Evolutionary conservation across 345 rosid species (phyloP), one percentile per base, ranked within the genome.

Genomic region (Citrus mangshanensis): DNA sequence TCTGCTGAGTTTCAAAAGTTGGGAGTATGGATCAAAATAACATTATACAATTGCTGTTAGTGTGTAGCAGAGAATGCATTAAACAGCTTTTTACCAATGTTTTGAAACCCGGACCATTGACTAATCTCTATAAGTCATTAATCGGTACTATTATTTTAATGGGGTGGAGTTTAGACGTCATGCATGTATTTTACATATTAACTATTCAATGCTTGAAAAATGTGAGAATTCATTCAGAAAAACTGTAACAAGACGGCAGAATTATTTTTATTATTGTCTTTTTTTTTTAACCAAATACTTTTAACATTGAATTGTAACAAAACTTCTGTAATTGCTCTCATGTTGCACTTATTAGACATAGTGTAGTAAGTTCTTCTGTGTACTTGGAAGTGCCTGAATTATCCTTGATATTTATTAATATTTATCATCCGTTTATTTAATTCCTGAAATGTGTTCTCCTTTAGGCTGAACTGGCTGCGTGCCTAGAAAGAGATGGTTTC

Each of bases 401-500:
- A 7, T 18, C 69, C 38, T 27, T 40, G 51, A n/a, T 37, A n/a
- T 67, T 67, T 69, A 9, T 40, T 42, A 18, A 42, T 46, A 1
- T 60, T 14, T 18, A 25, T 19, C 7, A 7, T 56, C 27, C 25
- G 9, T 46, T 10, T 24, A 46, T 64, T 5, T 37, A 34, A 19
- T 27, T 37, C 28, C 6, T 16, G 7, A 28, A 61, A 56, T 72
- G 68, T 67, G 66, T 69, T 64, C 72, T 55, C 73, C n/a, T 28
- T 58, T 70, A 95, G 99, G 95, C 90, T 81, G 99, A 94, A 80
- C 83, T 96, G 35, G 95, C 93, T 1, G 89, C 82, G 58, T 96
- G 98, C 85, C 81, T 96, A 74, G 92, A 94, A 81, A 89, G 92
- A 81, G 99, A 96, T 74, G 98, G 98, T 42, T 96, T 96, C 87